A percentile compares a stretch with the other conserved stretches of the same genome.
These are phyloP conservation scores for Calonectria leucothoes DNA, from an alignment of 2,329 filamentous ascomycete species.

Conservation along the genomic window DNA sequence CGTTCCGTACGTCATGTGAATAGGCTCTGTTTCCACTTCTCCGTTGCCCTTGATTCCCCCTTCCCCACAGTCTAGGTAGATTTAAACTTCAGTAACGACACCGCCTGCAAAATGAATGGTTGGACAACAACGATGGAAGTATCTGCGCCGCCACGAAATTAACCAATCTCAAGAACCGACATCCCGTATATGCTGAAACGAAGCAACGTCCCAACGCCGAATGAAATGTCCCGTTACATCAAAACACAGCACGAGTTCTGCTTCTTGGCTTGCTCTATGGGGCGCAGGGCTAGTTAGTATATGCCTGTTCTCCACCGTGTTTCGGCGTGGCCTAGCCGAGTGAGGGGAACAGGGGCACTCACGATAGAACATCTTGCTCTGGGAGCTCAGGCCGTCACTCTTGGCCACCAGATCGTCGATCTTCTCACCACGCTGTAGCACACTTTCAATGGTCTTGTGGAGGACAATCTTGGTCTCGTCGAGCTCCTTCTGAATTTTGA, in stretches of 20 bases:
- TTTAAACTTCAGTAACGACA: conserved; percentile 35
- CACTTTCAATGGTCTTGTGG: conserved; percentile 95
- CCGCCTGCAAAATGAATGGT: conserved; percentile 35
- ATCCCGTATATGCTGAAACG: conserved; percentile 44
- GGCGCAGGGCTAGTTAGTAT: conserved; percentile 16
- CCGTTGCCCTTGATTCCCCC: conserved; percentile 2
- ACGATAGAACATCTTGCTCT: conserved; percentile 99
- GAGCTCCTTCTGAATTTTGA: conserved; percentile 95
- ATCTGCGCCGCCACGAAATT: conserved; percentile 41
- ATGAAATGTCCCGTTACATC: conserved; percentile 63
- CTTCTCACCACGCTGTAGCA: conserved; percentile 92
- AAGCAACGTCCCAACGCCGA: conserved; percentile 48
- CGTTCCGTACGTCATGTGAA: conserved; percentile 13
- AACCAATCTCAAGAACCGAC: conserved; percentile 47
- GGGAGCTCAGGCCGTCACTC: conserved; percentile 88
- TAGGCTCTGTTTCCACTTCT: conserved; percentile 5
- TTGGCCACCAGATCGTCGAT: conserved; percentile 94
- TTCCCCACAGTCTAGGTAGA: conserved; percentile 24
- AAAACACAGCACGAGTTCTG: conserved; percentile 81
- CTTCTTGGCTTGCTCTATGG: conserved; percentile 76
- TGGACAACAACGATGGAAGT: conserved; percentile 40
- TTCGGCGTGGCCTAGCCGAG: background rate
- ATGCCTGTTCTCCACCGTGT: background rate
- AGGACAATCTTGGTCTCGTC: conserved; percentile 98
- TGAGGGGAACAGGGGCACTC: conserved; percentile 43